These are phyloP conservation scores for Chaetothyriales sp. DNA, from an alignment of 2,329 filamentous ascomycete genomes.

Conservation along the genomic window DNA sequence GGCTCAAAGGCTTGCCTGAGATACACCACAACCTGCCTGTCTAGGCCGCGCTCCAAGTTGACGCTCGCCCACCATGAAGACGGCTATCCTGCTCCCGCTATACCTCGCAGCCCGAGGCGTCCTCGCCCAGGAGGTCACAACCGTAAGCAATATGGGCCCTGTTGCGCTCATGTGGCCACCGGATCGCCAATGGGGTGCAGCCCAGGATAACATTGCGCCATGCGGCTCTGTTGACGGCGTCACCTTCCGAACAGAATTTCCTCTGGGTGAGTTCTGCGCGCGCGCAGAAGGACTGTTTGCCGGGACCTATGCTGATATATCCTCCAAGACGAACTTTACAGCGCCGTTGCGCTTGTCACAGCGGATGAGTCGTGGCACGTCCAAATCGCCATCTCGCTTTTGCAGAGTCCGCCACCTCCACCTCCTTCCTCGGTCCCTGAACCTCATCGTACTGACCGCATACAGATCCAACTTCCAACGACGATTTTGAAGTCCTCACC, in stretches of 20 bases:
- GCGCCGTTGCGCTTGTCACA: conserved; percentile 48
- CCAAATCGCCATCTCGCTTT: conserved; percentile 22
- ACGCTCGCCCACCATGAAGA: background rate
- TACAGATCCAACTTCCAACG: conserved; percentile 26
- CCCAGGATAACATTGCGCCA: conserved; percentile 40
- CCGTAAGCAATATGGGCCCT: conserved; percentile 35
- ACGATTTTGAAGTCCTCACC: conserved; percentile 26
- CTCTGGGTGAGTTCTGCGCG: conserved; percentile 40
- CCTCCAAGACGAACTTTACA: conserved; percentile 24
- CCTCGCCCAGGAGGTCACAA: conserved; percentile 3
- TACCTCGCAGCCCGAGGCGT: conserved; percentile 1
- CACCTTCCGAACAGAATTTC: conserved; percentile 41
- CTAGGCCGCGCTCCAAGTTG: background rate
- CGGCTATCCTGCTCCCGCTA: background rate
- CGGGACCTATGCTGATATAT: background rate
- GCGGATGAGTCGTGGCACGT: conserved; percentile 36
- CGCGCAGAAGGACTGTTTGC: conserved; percentile 32
- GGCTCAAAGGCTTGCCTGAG: no score
- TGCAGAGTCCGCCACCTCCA: background rate
- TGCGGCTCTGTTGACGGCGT: conserved; percentile 39
- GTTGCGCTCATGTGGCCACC: conserved; percentile 47
- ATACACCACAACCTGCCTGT: background rate
- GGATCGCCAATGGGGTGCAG: conserved; percentile 41
- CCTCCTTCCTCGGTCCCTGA: background rate
- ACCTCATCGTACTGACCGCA: background rate